Evolutionary conservation across 163 green algal genomes (phyloP), one percentile per base, ranked within the genome.

Genomic region (Coccomyxa subellipsoidea): DNA sequence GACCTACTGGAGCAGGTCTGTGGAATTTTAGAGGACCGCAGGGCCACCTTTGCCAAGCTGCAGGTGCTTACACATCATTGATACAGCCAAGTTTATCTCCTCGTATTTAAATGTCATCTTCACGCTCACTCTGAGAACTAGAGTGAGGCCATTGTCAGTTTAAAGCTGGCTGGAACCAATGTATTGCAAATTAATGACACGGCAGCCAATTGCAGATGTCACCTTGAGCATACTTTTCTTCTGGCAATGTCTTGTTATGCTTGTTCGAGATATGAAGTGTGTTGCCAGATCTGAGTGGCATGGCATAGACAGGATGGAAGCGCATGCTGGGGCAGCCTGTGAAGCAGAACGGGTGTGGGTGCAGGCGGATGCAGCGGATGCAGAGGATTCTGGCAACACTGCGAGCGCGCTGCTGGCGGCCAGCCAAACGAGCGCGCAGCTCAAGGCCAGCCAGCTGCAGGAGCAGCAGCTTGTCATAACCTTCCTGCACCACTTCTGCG

Each of bases 401-500:
- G 66, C n/a, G 27, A 34, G n/a, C 2, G 66, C 66, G 27, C 66
- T 73, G 21, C 66, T 73, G 66, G 66, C 66, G 66, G 66, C 66
- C 27, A 34, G 66, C 27, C 66, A 73, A 7, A 23, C n/a, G 66
- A 73, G 29, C n/a, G 66, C 66, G 66, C 66, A 73, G 66, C 66
- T 73, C 29, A 73, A 73, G 66, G 8, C 66, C 66, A 73, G 66
- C 66, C 5, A 36, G 66, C 29, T 34, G 66, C 66, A 73, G 66
- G 66, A 73, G 66, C 66, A 73, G 66, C 66, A 73, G 66, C 21
- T 73, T 6, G 7, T 73, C 1, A 35, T 23, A 18, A 34, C 66
- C 66, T 73, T 73, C 66, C 66, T 73, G 66, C 66, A 73, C 66
- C 66, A 73, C 66, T 34, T 73, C 66, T 73, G 66, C 8, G 66